Base-by-base conservation (phyloP, 306 rosid species). In the Trifolium repens region DNA sequence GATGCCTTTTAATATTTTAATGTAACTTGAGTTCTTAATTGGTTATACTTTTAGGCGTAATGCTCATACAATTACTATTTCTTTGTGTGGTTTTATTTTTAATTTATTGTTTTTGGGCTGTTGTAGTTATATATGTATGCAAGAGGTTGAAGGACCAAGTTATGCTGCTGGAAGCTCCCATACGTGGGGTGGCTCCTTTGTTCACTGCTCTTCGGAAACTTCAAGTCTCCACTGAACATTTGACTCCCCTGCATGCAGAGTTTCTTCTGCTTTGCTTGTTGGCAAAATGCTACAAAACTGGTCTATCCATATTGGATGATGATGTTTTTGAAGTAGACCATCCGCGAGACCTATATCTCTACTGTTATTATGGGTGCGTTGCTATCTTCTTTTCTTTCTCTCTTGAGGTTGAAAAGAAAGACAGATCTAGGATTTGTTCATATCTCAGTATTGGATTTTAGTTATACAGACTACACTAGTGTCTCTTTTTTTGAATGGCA, bases 351-450 rank as follows among this genome's bases (percentile, higher is more conserved):
- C 89, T 94, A 74, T 90, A 89, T 76, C 99, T 94, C 68, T 94
- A 90, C 77, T 87, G 93, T 84, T 94, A 94, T 87, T 94, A 94
- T 9, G 99, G 99, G 99, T 94, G 42, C 8, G 93, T 55, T 77
- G 50, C 72, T 71, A 71, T 79, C 67, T 74, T 67, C 16, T 11
- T 54, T 55, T 64, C n/a, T 57, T 27, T 75, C 11, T 43, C 37
- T 42, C 12, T 46, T 67, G 54, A 67, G 39, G 57, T 67, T 4
- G 17, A 67, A 67, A 24, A 67, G 14, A 10, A 16, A 22, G 5
- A 26, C 11, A 44, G 57, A 10, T 19, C 19, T 16, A 19, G 14
- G 17, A 47, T 65, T 59, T 62, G 37, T 46, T 34, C 8, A 35
- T 44, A 42, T 69, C 58, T 73, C 46, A 15, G 40, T 58, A 16